These are phyloP conservation scores for Saccharata proteae DNA, from an alignment of 2,329 filamentous ascomycete genomes.

Conservation along the genomic window DNA sequence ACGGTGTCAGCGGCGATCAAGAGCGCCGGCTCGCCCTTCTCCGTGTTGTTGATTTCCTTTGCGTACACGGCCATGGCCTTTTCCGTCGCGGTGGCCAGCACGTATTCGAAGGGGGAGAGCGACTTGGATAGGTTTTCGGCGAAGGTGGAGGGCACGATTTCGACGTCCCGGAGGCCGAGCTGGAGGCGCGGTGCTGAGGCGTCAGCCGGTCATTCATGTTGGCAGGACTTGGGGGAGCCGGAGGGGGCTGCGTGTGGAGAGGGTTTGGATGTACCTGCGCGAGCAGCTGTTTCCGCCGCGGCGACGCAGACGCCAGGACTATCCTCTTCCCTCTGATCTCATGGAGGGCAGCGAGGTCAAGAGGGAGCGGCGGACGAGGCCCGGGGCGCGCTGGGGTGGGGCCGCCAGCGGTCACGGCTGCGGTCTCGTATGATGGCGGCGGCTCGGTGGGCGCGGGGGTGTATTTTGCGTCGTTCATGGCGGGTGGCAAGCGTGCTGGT, in stretches of 20 bases:
- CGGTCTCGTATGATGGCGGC: slow-evolving; percentile 31
- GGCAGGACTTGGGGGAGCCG: slow-evolving; percentile 2
- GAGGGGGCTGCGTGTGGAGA: not conserved
- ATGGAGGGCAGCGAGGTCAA: slow-evolving; percentile 69
- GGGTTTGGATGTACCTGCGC: slow-evolving; percentile 42
- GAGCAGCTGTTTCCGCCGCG: slow-evolving; percentile 70
- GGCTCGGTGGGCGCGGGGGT: slow-evolving; percentile 23
- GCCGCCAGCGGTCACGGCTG: slow-evolving; percentile 11
- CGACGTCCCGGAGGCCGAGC: slow-evolving; percentile 70
- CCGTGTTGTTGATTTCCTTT: slow-evolving; percentile 43
- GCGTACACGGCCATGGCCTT: slow-evolving; percentile 70
- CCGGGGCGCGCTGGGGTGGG: slow-evolving; percentile 14
- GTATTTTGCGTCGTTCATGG: slow-evolving; percentile 6
- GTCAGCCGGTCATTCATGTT: not conserved
- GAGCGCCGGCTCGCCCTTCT: slow-evolving; percentile 59
- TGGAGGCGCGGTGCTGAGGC: slow-evolving; percentile 22
- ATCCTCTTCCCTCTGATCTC: slow-evolving; percentile 67
- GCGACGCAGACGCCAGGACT: slow-evolving; percentile 83
- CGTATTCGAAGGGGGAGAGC: slow-evolving; percentile 79
- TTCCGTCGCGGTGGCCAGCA: slow-evolving; percentile 68
- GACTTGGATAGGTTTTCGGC: slow-evolving; percentile 77
- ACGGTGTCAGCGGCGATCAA: slow-evolving; percentile 88
- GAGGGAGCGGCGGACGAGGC: slow-evolving; percentile 47
- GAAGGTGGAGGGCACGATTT: slow-evolving; percentile 71
- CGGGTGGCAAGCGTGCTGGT: too few relatives aligned